A percentile compares a stretch with the other conserved stretches of the same genome.
These are phyloP conservation scores for Solidago caesia DNA, from an alignment of 129 eudicot species.

Conservation along the genomic window DNA sequence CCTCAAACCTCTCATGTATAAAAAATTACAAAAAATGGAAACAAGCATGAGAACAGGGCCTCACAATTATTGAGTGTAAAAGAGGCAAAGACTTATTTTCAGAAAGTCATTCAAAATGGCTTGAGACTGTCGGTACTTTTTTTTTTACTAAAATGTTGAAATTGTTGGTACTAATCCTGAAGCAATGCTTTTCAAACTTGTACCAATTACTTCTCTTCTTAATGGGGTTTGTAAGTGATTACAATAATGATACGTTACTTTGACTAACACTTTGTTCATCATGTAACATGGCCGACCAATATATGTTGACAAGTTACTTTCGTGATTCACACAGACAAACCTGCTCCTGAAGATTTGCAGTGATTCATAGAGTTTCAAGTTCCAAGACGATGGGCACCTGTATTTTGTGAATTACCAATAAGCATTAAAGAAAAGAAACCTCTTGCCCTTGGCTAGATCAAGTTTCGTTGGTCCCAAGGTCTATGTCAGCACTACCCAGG, in stretches of 20 bases:
- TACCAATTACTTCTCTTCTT: too few relatives aligned
- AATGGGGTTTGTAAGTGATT: constrained; percentile 42
- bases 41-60: constrained; percentile 53
- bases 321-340: constrained; percentile 52
- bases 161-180: constrained; percentile 11
- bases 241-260: not conserved
- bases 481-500: constrained; percentile 71
- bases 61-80: constrained; percentile 69
- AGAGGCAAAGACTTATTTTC: constrained; percentile 83
- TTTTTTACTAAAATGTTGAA: too few relatives aligned
- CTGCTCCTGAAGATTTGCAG: constrained; percentile 65
- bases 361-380: constrained; percentile 90
- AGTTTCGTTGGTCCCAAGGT: constrained; percentile 67
- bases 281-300: constrained; percentile 6
- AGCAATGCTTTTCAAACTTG: too few relatives aligned
- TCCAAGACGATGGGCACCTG: constrained; percentile 84
- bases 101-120: constrained; percentile 86
- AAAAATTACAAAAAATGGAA: too few relatives aligned
- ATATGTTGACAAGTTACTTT: not conserved
- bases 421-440: constrained; percentile 64
- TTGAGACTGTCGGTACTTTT: constrained; percentile 68
- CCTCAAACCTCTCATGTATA: too few relatives aligned
- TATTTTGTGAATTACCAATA: constrained; percentile 76
- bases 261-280: not conserved
- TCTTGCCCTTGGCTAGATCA: constrained; percentile 61